These are phyloP conservation scores for Hypoxylon cercidicola DNA, from an alignment of 495 filamentous ascomycete genomes.

Conservation along the genomic window DNA sequence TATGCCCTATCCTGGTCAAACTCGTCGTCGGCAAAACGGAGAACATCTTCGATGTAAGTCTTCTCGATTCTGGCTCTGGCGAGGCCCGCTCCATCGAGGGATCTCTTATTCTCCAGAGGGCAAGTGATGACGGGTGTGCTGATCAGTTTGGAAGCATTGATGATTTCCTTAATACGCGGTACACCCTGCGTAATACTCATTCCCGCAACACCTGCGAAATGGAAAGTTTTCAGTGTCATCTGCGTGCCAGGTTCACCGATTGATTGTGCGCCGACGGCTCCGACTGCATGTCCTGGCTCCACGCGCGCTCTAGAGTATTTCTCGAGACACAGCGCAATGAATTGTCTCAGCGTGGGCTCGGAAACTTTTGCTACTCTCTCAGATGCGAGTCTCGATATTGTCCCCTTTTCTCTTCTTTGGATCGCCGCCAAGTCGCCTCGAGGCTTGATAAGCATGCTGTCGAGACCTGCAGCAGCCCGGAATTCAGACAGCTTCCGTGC, in stretches of 20 bases:
- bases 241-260: constrained; percentile 99
- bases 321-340: constrained; percentile 82
- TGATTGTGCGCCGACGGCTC: constrained; percentile 95
- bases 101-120: constrained; percentile 76
- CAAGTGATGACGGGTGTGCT: constrained; percentile 94
- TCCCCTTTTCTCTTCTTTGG: constrained; percentile 52
- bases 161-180: constrained; percentile 99
- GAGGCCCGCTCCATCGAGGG: constrained; percentile 80
- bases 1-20: constrained; percentile 81
- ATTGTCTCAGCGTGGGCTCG: constrained; percentile 71
- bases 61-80: constrained; percentile 94
- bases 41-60: constrained; percentile 78
- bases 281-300: constrained; percentile 96
- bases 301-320: constrained; percentile 92
- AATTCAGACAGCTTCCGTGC: constrained; percentile 61
- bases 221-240: constrained; percentile 99
- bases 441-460: constrained; percentile 40
- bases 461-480: constrained; percentile 55
- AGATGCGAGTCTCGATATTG: constrained; percentile 48
- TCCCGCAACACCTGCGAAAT: constrained; percentile 98
- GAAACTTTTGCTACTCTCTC: constrained; percentile 87
- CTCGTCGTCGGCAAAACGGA: constrained; percentile 80
- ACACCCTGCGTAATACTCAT: constrained; percentile 99
- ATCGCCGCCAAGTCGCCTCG: constrained; percentile 44
- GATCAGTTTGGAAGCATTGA: constrained; percentile 93